These are phyloP conservation scores for Colletotrichum sp. DNA, from an alignment of 2,329 filamentous ascomycete genomes.

Conservation along the genomic window DNA sequence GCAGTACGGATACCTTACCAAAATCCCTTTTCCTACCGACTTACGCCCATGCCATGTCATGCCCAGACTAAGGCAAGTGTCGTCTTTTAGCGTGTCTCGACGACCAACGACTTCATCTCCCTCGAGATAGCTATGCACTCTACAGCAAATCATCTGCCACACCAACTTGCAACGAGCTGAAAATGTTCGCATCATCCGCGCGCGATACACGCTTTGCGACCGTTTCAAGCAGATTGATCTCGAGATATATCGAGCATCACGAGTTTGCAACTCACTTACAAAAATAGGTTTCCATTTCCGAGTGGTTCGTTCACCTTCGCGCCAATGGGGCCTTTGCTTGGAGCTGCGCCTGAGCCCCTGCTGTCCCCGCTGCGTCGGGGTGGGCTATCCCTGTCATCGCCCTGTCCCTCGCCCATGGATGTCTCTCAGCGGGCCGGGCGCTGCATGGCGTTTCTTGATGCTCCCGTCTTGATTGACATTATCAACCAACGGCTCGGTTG, in stretches of 20 bases:
- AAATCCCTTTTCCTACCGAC: not conserved
- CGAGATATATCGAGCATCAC: not conserved
- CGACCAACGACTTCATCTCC: not conserved
- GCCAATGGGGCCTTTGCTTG: conserved; percentile 6
- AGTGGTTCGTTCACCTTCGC: not conserved
- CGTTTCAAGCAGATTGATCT: conserved; percentile 8
- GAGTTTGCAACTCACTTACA: not conserved
- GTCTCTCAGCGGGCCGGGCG: conserved; percentile 16
- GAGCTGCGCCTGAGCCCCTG: conserved; percentile 15
- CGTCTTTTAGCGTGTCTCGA: not conserved
- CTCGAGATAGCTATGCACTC: not conserved
- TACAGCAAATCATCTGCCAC: not conserved
- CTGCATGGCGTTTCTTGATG: conserved; percentile 14
- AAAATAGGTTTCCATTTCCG: conserved; percentile 11
- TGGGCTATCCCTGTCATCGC: not conserved
- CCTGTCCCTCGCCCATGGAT: not conserved
- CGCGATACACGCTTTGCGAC: not conserved
- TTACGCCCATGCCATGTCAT: not conserved
- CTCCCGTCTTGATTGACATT: not conserved
- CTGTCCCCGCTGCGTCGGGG: conserved; percentile 6
- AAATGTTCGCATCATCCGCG: not conserved
- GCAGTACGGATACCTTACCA: not conserved
- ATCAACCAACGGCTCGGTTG: not conserved
- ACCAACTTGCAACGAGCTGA: not conserved
- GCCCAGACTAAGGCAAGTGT: not conserved